Percentiles rank a stretch among this genome's conserved stretches.
phyloP scores from a whole-genome alignment of 768 basidiomycete species.

The Neoboletus magnificus region DNA sequence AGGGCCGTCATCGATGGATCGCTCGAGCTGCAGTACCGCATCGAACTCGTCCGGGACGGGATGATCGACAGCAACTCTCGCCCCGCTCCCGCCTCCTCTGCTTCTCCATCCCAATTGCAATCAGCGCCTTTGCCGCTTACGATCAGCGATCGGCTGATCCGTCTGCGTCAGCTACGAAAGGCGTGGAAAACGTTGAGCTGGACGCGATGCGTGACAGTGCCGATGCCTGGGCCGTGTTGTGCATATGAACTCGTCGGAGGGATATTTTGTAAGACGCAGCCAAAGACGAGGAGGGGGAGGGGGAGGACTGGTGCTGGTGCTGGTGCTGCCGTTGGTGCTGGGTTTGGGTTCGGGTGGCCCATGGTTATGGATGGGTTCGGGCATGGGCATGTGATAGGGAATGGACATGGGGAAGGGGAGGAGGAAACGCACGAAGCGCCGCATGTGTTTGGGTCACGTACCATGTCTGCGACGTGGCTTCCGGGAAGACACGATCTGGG shows the following conservation, averaged over 20 bases:
- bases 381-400: not conserved
- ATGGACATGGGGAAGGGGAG: not conserved
- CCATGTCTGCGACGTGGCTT: slow-evolving; percentile 20
- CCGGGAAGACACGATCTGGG: slow-evolving; percentile 8
- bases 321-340: not conserved
- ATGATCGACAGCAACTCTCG: slow-evolving; percentile 23
- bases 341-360: not conserved
- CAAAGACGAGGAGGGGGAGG: not conserved
- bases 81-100: too few species aligned
- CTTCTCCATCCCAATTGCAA: too few species aligned
- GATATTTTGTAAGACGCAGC: slow-evolving; percentile 46
- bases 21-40: slow-evolving; percentile 35
- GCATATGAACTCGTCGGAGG: slow-evolving; percentile 65
- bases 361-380: not conserved
- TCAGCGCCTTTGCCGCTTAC: not conserved
- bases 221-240: slow-evolving; percentile 36
- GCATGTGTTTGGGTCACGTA: slow-evolving; percentile 22
- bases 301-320: not conserved
- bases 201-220: slow-evolving; percentile 20
- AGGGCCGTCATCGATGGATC: slow-evolving; percentile 23
- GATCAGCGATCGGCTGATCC: slow-evolving; percentile 28
- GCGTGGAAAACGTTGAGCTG: slow-evolving; percentile 36
- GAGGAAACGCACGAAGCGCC: not conserved
- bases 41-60: slow-evolving; percentile 40
- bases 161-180: slow-evolving; percentile 33